A percentile compares a stretch with the other conserved stretches of the same genome.
Evolutionary conservation across 1,139 yeast genomes (phyloP).

Genomic region (Arxiozyma slooffiae): DNA sequence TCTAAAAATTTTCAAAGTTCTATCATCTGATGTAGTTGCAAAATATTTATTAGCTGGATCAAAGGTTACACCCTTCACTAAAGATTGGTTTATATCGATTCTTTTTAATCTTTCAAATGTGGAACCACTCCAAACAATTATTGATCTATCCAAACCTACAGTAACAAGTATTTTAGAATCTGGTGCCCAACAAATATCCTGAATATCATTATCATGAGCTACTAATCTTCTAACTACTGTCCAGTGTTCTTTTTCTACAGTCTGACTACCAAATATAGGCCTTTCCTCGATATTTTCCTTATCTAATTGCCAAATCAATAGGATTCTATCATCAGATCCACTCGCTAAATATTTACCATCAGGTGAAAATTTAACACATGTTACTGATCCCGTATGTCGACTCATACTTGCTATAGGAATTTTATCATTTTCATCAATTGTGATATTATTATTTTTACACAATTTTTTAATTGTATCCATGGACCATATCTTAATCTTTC

Average conservation of each 20-base stretch:
- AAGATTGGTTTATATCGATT: conserved; percentile 86
- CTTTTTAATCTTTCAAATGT: conserved; percentile 85
- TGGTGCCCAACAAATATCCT: conserved; percentile 97
- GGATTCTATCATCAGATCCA: conserved; percentile 89
- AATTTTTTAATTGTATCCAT: conserved; percentile 40
- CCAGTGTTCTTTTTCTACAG: conserved; percentile 76
- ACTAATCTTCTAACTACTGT: conserved; percentile 81
- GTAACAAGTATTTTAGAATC: conserved; percentile 83
- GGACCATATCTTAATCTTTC: conserved; percentile 88
- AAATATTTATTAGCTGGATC: conserved; percentile 97
- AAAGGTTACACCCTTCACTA: conserved; percentile 92
- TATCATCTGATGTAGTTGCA: conserved; percentile 93
- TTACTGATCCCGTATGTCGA: conserved; percentile 87
- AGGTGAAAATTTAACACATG: conserved; percentile 85
- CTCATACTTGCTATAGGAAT: conserved; percentile 72
- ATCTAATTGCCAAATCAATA: conserved; percentile 88
- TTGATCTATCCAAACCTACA: conserved; percentile 86
- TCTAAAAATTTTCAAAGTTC: conserved; percentile 78
- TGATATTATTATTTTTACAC: conserved; percentile 6
- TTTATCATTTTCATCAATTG: conserved; percentile 31
- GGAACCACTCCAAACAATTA: conserved; percentile 86
- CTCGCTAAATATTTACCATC: conserved; percentile 84
- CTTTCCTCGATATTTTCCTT: conserved; percentile 55
- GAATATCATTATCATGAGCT: conserved; percentile 95
- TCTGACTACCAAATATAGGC: conserved; percentile 45